Evolutionary conservation across 805 yeast species (phyloP).

Genomic region (Candida loeiensis): DNA sequence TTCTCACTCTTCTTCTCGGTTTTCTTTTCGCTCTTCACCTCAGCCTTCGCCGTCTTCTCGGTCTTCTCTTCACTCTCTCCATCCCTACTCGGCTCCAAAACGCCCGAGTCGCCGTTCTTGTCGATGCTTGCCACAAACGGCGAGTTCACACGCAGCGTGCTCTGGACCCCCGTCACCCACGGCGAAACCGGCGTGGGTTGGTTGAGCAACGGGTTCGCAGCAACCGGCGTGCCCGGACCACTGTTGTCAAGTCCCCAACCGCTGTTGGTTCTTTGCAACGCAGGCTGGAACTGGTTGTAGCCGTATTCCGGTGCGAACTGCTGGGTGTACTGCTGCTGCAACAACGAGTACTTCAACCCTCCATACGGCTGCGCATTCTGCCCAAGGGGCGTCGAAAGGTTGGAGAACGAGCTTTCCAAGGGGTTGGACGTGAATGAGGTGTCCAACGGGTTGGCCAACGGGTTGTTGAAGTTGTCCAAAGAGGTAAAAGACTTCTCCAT

Average conservation of each 20-base stretch:
- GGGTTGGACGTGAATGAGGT: slow-evolving; percentile 5
- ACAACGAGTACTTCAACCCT: slow-evolving; percentile 5
- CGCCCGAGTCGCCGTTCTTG: background rate
- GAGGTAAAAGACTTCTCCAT: background rate
- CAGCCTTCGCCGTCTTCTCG: background rate
- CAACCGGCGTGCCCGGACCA: slow-evolving; percentile 29
- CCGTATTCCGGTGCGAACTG: slow-evolving; percentile 5
- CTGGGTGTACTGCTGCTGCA: slow-evolving; percentile 9
- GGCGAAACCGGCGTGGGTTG: slow-evolving; percentile 43
- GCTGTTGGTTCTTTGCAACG: slow-evolving; percentile 31
- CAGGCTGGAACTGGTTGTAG: slow-evolving; percentile 21
- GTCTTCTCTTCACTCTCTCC: background rate
- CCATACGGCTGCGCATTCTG: slow-evolving; percentile 21
- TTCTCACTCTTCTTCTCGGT: background rate
- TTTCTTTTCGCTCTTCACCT: background rate
- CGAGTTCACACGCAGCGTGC: slow-evolving; percentile 36
- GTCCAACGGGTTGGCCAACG: slow-evolving; percentile 16
- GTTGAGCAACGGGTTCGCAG: slow-evolving; percentile 21
- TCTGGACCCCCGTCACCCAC: slow-evolving; percentile 34
- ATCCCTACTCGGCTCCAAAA: background rate
- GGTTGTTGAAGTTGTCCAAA: slow-evolving; percentile 11
- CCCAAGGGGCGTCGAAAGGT: background rate
- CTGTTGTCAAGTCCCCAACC: slow-evolving; percentile 40
- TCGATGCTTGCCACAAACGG: slow-evolving; percentile 31
- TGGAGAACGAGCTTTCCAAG: background rate